These are phyloP conservation scores for Aphanomyces astaci DNA, from an alignment of 352 stramenopile species.

Conservation along the genomic window DNA sequence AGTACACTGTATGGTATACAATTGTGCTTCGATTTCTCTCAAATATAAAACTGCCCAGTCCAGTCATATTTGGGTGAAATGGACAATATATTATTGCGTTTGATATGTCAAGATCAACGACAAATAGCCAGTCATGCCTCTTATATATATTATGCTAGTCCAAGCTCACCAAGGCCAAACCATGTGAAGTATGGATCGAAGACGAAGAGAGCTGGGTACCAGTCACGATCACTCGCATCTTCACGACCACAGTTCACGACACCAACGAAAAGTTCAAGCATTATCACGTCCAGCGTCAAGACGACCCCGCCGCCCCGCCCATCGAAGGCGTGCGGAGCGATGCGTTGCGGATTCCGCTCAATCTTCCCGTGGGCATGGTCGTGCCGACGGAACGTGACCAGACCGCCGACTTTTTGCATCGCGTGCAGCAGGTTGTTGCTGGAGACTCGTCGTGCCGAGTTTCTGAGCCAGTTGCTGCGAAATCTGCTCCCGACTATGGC, in stretches of 20 bases:
- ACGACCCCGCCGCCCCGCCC: slow-evolving; percentile 37
- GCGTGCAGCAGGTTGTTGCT: slow-evolving; percentile 4
- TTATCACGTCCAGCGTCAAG: slow-evolving; percentile 64
- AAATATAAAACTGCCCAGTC: too few relatives aligned
- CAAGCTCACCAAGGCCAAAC: slow-evolving; percentile 55
- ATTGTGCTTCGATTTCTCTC: too few relatives aligned
- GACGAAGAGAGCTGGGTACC: slow-evolving; percentile 65
- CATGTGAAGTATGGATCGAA: slow-evolving; percentile 78
- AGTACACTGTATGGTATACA: too few relatives aligned
- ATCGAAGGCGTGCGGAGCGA: slow-evolving; percentile 41
- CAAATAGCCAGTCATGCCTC: too few relatives aligned
- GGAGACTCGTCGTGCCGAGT: background rate
- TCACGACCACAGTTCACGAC: slow-evolving; percentile 55
- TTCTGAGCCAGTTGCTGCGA: slow-evolving; percentile 14
- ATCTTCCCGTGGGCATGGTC: slow-evolving; percentile 53
- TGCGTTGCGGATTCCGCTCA: slow-evolving; percentile 46
- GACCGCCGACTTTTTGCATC: slow-evolving; percentile 12
- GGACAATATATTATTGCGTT: too few relatives aligned
- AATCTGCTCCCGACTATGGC: slow-evolving; percentile 71
- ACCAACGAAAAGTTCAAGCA: slow-evolving; percentile 51
- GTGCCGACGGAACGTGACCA: slow-evolving; percentile 34
- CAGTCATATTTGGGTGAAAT: too few relatives aligned
- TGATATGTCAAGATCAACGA: too few relatives aligned
- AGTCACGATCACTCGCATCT: slow-evolving; percentile 55
- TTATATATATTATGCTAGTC: too few relatives aligned